Conservation (phyloP, 768 basidiomycete species). For the Boletus huronensis region DNA sequence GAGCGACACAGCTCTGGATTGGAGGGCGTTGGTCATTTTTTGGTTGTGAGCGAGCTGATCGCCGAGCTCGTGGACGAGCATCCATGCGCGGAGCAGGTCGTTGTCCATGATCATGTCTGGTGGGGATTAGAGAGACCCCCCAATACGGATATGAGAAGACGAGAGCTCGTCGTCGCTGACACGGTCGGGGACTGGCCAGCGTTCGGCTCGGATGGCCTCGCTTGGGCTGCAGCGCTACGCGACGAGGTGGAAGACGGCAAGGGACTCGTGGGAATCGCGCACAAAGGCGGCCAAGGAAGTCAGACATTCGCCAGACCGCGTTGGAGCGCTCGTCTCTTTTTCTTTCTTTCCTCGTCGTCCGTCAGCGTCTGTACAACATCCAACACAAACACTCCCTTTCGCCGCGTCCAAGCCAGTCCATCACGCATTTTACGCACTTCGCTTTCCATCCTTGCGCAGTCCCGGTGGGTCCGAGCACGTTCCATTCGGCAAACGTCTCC, state of each 20-base stretch:
- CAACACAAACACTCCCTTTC: constrained; percentile 28
- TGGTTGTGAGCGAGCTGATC: constrained; percentile 83
- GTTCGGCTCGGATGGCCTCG: neutral
- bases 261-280: constrained; percentile 19
- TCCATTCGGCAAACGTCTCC: constrained; percentile 26
- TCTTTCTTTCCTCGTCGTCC: constrained; percentile 21
- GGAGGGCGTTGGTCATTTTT: constrained; percentile 64
- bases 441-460: neutral
- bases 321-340: neutral
- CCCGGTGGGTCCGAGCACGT: constrained; percentile 23
- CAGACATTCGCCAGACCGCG: neutral
- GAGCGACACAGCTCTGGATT: constrained; percentile 64
- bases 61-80: constrained; percentile 75
- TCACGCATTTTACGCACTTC: constrained; percentile 10
- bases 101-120: constrained; percentile 50
- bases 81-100: constrained; percentile 74
- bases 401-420: neutral
- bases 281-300: neutral
- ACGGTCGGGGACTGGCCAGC: too few relatives aligned
- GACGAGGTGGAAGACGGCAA: neutral
- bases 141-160: constrained; percentile 6
- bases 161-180: constrained; percentile 8
- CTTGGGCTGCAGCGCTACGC: neutral
- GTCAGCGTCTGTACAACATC: constrained; percentile 32
- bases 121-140: neutral